These are phyloP conservation scores for Scenedesmus sp. DNA, from an alignment of 163 green algal genomes.

Conservation along the genomic window DNA sequence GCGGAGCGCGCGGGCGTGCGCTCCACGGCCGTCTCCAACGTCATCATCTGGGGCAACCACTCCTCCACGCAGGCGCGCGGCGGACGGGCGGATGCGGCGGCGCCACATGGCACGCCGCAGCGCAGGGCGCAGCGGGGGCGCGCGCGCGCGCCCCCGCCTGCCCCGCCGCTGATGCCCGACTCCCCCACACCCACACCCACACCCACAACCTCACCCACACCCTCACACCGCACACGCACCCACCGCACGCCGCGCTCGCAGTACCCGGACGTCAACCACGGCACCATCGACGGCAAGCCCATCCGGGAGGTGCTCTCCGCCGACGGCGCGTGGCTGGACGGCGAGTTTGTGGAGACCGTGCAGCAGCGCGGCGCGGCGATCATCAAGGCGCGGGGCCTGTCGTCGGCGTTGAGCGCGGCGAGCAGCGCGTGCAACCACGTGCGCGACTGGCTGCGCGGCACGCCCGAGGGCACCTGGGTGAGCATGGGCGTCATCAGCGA, in stretches of 20 bases:
- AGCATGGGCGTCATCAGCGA: constrained; percentile 95
- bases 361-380: constrained; percentile 96
- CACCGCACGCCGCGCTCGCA: no score
- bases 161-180: no score
- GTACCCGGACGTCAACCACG: constrained; percentile 96
- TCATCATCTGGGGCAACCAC: constrained; percentile 99
- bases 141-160: no score
- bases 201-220: no score
- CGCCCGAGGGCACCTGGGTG: constrained; percentile 81
- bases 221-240: no score
- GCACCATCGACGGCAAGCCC: constrained; percentile 68
- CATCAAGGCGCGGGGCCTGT: constrained; percentile 92
- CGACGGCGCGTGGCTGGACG: constrained; percentile 81
- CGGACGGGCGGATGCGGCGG: neutral
- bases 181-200: no score
- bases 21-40: constrained; percentile 87
- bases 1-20: constrained; percentile 71
- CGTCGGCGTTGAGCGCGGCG: constrained; percentile 88
- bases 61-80: constrained; percentile 86
- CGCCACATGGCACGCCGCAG: no score
- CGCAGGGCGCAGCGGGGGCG: no score
- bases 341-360: constrained; percentile 90
- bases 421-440: constrained; percentile 95
- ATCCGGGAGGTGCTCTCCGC: constrained; percentile 72
- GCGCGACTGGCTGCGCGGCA: constrained; percentile 93